Base-by-base conservation (phyloP, 495 filamentous ascomycete genomes). In the Neurospora pannonica region DNA sequence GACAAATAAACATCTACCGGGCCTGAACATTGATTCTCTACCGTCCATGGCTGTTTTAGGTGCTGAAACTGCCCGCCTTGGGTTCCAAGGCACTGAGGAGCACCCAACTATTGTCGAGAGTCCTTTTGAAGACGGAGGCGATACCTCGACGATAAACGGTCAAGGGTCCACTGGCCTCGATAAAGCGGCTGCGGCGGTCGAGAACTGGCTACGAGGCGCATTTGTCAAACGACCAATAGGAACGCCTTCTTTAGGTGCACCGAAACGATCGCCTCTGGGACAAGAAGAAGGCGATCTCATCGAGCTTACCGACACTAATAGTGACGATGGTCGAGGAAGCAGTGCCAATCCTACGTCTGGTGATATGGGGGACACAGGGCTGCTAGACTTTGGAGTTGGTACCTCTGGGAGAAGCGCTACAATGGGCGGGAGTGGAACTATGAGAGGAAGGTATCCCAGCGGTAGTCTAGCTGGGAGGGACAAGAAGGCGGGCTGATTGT, bases 171-270 rank as follows among this genome's bases (percentile, higher is more conserved):
- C 81, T 24, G 85, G 82, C 7, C 82, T 98, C 7, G 95, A 97
- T 77, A 92, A 94, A 72, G 89, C 97, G 2, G 94, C 94, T 0
- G 91, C 92, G 15, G 92, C 90, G 15, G 88, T 99, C 38, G 95
- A 98, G 81, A 90, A 90, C 8, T 99, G 96, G 94, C 86, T 98
- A 75, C 86, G 94, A 60, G 93, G 91, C 75, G 88, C 95, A 72
- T 93, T 92, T 43, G 88, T 86, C 3, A 89, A 88, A 76, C 86
- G 85, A 15, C 54, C 54, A 67, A 17, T 87, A 4, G 83, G 84
- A 31, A 88, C 87, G 39, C 84, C 88, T 1, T 78, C 84, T 5
- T 72, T 87, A 17, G 81, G 84, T 8, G 83, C 84, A 5, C 82
- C 79, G 37, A 80, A 79, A 71, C 76, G 75, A 72, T 75, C 70